Conservation (phyloP, 164 flowering plant genomes). For the Magnolia kwangsiensis region DNA sequence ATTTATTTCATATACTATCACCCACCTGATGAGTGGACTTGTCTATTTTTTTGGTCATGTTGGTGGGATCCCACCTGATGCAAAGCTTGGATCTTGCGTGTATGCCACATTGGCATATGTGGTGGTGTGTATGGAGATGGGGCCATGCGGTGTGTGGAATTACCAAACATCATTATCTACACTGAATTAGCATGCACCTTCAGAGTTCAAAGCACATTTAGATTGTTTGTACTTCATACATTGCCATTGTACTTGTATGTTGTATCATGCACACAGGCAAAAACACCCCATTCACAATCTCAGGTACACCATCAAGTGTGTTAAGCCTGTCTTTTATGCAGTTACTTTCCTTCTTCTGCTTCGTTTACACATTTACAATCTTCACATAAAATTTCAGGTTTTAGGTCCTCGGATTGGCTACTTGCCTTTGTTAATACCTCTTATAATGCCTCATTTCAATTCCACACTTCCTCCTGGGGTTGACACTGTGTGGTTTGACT, state of each 20-base stretch:
- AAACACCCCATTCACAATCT: background rate
- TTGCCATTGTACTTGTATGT: background rate
- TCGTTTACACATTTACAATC: conserved; percentile 6
- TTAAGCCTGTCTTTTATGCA: background rate
- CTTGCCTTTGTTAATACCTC: conserved; percentile 68
- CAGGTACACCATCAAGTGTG: background rate
- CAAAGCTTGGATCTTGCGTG: too few relatives aligned
- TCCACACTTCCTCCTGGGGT: conserved; percentile 84
- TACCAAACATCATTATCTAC: too few relatives aligned
- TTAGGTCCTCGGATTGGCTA: conserved; percentile 89
- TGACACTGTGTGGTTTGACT: conserved; percentile 94
- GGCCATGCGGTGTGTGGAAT: too few relatives aligned
- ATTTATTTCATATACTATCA: too few relatives aligned
- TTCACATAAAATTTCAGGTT: conserved; percentile 38
- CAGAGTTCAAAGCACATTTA: background rate
- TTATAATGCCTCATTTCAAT: conserved; percentile 71
- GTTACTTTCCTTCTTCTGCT: conserved; percentile 1
- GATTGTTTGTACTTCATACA: background rate
- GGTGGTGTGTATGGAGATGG: too few relatives aligned
- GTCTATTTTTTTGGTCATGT: too few relatives aligned
- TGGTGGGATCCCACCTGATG: too few relatives aligned
- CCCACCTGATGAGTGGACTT: too few relatives aligned
- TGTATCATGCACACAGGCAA: background rate
- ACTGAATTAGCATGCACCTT: background rate
- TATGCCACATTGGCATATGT: too few relatives aligned